Base-by-base conservation (phyloP, 176 grass and related monocot species). In the Triticum urartu region DNA sequence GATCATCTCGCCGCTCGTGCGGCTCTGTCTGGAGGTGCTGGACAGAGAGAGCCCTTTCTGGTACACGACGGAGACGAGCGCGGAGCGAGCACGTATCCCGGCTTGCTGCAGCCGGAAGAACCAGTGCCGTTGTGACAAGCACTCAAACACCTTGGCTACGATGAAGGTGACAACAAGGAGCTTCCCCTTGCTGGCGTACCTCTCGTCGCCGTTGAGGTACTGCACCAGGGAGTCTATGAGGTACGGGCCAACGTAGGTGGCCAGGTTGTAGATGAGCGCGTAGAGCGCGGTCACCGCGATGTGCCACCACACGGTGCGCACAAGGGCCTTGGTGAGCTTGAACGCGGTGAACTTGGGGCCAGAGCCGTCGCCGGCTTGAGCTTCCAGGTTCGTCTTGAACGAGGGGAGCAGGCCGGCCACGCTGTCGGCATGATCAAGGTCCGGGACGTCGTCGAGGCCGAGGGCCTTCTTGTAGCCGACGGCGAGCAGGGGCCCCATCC, bases 171-270 rank as follows among this genome's bases (percentile, higher is more conserved):
- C 1, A 3, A 98, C 86, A 17, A 98, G 88, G 1, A 89, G 75
- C 32, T 92, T 85, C 12, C 96, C 95, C 81, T 89, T 81, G 30
- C 79, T 89, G 0, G 86, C 78, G 76, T 85, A 88, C 59, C 64
- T 79, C 68, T 86, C 64, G 67, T 82, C 89, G 67, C 84, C 96
- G 64, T 92, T 93, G 40, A 98, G 93, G 90, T 95, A 98, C n/a
- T 92, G 90, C 50, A 98, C 96, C 62, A 98, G 80, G 32, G 81
- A 95, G 34, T 91, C 77, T 42, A 98, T 95, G 64, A 98, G 88
- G 84, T 94, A 98, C 2, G 93, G 93, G 14, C 96, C 96, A 3
- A 95, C 93, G 77, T 95, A 98, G 69, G 91, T 86, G 64, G 96
- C 81, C 5, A 92, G 35, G 58, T 80, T 95, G 78, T 92, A 79